phyloP scores from a whole-genome alignment of 2,329 filamentous ascomycete genomes.

The Aspergillus pseudotamarii region DNA sequence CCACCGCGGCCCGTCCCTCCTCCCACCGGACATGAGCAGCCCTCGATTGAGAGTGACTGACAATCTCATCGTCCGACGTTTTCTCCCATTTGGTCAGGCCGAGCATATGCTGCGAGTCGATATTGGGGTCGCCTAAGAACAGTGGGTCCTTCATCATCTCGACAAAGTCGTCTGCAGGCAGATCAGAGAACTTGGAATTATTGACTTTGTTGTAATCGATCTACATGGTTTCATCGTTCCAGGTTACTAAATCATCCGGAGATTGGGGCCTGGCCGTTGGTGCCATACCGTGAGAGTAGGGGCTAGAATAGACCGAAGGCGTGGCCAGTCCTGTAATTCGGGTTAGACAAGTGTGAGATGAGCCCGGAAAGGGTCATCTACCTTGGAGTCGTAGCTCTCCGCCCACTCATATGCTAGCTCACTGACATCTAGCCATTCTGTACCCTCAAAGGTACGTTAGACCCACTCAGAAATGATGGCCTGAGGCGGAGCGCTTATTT shows the following conservation, averaged over 20 bases:
- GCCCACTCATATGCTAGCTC: not conserved
- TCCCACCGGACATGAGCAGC: not conserved
- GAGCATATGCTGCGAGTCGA: not conserved
- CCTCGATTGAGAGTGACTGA: not conserved
- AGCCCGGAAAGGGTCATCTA: not conserved
- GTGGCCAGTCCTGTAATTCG: not conserved
- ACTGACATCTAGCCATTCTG: not conserved
- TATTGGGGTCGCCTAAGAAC: not conserved
- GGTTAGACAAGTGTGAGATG: not conserved
- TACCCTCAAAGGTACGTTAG: not conserved
- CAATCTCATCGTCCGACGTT: not conserved
- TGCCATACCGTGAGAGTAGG: not conserved
- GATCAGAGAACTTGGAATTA: not conserved
- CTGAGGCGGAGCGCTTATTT: not conserved
- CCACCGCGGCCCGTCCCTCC: not conserved
- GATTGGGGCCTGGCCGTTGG: not conserved
- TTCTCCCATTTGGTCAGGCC: not conserved
- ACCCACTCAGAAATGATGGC: not conserved
- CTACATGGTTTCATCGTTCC: not conserved
- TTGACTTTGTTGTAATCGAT: not conserved
- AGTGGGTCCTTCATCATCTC: not conserved
- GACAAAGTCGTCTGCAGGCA: not conserved
- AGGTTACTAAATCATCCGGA: not conserved
- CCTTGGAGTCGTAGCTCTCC: not conserved
- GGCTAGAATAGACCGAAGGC: not conserved